These are phyloP conservation scores for Fusarium redolens DNA, from an alignment of 2,329 filamentous ascomycete genomes.

Conservation along the genomic window DNA sequence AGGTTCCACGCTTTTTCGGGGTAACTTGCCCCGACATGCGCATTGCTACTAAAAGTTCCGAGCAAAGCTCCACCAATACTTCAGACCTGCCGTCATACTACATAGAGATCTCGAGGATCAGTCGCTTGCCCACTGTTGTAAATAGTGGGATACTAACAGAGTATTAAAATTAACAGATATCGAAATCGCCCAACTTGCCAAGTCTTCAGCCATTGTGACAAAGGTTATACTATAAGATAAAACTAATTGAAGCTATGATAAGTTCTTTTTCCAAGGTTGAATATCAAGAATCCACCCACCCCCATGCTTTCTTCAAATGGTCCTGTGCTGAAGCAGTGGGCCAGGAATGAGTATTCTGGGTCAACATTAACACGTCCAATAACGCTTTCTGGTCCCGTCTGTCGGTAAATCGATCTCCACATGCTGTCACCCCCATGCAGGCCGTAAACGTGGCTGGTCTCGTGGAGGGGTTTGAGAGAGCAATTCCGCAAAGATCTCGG, in stretches of 20 bases:
- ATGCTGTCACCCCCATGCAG: constrained; percentile 63
- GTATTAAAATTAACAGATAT: background rate
- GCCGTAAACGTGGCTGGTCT: constrained; percentile 68
- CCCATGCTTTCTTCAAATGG: constrained; percentile 62
- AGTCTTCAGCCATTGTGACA: no score
- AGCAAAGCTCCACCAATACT: background rate
- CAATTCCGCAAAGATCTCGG: constrained; percentile 66
- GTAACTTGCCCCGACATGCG: background rate
- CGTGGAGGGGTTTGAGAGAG: constrained; percentile 64
- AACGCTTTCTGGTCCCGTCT: constrained; percentile 60
- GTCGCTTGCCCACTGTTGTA: no score
- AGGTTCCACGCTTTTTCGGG: accelerated
- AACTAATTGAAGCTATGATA: background rate
- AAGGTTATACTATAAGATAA: no score
- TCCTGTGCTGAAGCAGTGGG: constrained; percentile 61
- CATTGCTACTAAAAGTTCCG: background rate
- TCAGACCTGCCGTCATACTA: background rate
- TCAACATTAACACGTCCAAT: constrained; percentile 58
- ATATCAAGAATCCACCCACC: constrained; percentile 50
- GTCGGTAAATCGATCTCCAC: constrained; percentile 62
- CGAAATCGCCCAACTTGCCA: accelerated
- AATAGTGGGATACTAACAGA: no score
- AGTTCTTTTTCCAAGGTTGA: background rate
- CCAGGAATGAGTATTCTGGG: constrained; percentile 63
- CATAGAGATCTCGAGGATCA: no score